A percentile compares a stretch with the other conserved stretches of the same genome.
These are phyloP conservation scores for Tremellales sp. DNA, from an alignment of 1,284 basidiomycete genomes.

Conservation along the genomic window DNA sequence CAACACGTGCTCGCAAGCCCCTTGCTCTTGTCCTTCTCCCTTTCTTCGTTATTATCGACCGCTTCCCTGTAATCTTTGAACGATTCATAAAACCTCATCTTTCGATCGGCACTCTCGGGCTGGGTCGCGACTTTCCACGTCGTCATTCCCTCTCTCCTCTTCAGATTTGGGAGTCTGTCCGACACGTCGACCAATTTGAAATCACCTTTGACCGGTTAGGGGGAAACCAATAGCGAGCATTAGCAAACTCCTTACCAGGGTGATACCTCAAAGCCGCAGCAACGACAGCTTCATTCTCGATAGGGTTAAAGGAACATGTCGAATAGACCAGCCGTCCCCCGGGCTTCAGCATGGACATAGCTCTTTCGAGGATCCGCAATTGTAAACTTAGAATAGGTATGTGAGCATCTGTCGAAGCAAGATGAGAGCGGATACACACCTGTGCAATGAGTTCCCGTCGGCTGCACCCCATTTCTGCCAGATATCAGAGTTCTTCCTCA, in stretches of 20 bases:
- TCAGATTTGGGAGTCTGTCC: conserved; percentile 63
- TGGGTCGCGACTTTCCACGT: conserved; percentile 63
- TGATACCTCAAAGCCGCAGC: conserved; percentile 72
- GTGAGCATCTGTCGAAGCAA: background rate
- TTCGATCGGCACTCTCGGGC: conserved; percentile 14
- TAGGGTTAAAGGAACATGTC: conserved; percentile 94
- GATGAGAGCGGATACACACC: conserved; percentile 53
- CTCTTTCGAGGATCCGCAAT: conserved; percentile 84
- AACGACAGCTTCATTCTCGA: conserved; percentile 96
- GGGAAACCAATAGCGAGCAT: background rate
- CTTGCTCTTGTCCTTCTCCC: conserved; percentile 47
- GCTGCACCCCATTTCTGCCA: conserved; percentile 89
- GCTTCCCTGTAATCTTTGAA: conserved; percentile 31
- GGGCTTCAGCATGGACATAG: conserved; percentile 81
- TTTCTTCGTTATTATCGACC: conserved; percentile 25
- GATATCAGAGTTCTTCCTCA: conserved; percentile 91
- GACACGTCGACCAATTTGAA: conserved; percentile 81
- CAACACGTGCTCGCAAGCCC: conserved; percentile 67
- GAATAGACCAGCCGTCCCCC: conserved; percentile 94
- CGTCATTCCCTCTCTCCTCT: conserved; percentile 69
- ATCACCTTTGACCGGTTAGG: conserved; percentile 1
- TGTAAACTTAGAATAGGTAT: conserved; percentile 62
- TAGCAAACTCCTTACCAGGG: conserved; percentile 54
- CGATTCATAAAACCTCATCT: conserved; percentile 34
- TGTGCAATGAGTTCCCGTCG: conserved; percentile 87